A percentile compares a stretch with the other conserved stretches of the same genome.
Conservation (phyloP, 306 rosid species). For the Cicer bijugum region DNA sequence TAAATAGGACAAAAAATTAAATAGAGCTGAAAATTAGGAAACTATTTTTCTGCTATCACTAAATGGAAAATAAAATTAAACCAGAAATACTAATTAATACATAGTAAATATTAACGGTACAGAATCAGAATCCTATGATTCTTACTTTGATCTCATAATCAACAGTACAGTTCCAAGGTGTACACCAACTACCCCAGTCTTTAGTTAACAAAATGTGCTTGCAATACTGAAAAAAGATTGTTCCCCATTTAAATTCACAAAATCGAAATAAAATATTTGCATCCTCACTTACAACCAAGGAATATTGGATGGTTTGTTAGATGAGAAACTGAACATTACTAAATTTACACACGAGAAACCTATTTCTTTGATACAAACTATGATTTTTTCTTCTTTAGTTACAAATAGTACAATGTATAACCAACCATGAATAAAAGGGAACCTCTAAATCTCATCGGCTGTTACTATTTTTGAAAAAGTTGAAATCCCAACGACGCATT, state of each 20-base stretch:
- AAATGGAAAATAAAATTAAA: no score
- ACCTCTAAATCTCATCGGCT: constrained; percentile 59
- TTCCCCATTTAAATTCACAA: constrained; percentile 30
- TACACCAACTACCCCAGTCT: neutral
- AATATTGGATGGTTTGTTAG: constrained; percentile 48
- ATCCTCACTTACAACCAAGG: constrained; percentile 48
- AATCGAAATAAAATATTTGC: constrained; percentile 36
- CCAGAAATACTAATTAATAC: no score
- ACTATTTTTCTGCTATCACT: no score
- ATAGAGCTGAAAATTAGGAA: no score
- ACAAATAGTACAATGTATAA: constrained; percentile 57
- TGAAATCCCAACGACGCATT: constrained; percentile 97
- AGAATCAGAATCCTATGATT: no score
- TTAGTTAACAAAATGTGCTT: neutral
- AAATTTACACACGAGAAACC: constrained; percentile 59
- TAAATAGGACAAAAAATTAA: no score
- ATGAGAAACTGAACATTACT: constrained; percentile 39
- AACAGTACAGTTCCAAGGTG: neutral
- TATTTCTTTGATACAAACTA: constrained; percentile 59
- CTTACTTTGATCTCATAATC: no score
- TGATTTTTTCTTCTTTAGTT: constrained; percentile 38
- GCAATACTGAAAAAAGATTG: neutral
- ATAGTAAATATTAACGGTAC: no score
- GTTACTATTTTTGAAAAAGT: constrained; percentile 75
- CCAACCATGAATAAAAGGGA: constrained; percentile 38